Evolutionary conservation across 306 rosid species (phyloP).

Genomic region (Notholithocarpus densiflorus): DNA sequence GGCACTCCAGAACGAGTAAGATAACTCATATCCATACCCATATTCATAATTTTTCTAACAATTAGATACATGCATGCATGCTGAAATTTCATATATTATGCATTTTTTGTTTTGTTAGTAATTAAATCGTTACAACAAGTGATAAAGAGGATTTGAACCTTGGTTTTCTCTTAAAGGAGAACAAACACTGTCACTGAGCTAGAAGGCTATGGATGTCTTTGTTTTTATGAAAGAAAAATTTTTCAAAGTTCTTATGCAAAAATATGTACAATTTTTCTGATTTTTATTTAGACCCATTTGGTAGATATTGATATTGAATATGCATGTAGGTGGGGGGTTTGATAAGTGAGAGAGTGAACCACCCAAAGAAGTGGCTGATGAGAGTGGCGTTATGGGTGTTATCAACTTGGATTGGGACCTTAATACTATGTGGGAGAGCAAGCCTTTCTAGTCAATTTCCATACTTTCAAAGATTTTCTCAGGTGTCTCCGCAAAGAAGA

Average conservation of each 20-base stretch:
- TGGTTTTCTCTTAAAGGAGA: too few species aligned
- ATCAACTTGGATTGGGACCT: slow-evolving; percentile 65
- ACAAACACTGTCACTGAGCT: too few species aligned
- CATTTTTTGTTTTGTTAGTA: too few species aligned
- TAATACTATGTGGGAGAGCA: slow-evolving; percentile 41
- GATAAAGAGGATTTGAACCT: too few species aligned
- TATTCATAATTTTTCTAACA: neutral
- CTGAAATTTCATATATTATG: too few species aligned
- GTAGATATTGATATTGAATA: neutral
- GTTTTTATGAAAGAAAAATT: too few species aligned
- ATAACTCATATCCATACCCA: neutral
- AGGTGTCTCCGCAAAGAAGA: slow-evolving; percentile 32
- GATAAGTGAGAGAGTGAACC: slow-evolving; percentile 44
- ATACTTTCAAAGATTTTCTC: slow-evolving; percentile 33
- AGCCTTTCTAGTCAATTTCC: slow-evolving; percentile 46
- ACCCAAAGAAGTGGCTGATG: slow-evolving; percentile 48
- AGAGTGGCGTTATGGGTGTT: slow-evolving; percentile 37
- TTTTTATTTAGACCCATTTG: too few species aligned
- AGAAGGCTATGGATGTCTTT: too few species aligned
- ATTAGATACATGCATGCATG: neutral
- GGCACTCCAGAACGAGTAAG: slow-evolving; percentile 58
- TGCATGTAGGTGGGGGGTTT: slow-evolving; percentile 43
- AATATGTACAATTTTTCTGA: too few species aligned
- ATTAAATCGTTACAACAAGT: too few species aligned
- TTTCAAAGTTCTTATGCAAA: too few species aligned